Evolutionary conservation across 2,329 filamentous ascomycete genomes (phyloP), one percentile per base, ranked within the genome.

Genomic region (Fusarium sp.): DNA sequence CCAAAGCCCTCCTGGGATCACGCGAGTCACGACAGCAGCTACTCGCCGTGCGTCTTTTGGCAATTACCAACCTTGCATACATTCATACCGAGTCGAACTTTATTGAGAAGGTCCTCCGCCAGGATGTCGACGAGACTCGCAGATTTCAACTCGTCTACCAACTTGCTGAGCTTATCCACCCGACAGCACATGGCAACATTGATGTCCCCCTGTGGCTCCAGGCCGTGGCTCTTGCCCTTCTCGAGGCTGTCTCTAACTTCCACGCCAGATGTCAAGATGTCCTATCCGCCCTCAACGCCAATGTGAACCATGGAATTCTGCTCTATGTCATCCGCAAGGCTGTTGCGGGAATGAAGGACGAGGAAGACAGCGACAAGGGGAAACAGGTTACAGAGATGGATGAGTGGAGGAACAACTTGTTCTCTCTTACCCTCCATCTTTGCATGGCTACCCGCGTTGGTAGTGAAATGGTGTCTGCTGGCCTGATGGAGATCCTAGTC

Each of bases 301-400:
- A 96, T 76, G 96, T 98, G 40, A 98, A 97, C 77, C 97, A 99
- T 77, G 97, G 96, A 16, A 93, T 98, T 33, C 87, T 99, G 51
- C 92, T 98, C 75, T 98, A 98, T 79, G 90, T 98, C 74, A 92
- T 98, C 58, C 91, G 96, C 64, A 98, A 97, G 82, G 94, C 95
- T 11, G 93, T 98, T 66, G 92, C 92, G 20, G 93, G 95, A 72
- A 92, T 99, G 84, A 91, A 88, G 66, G 85, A 85, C 20, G 87
- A 91, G 67, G 85, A 86, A 57, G 66, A 74, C 7, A 80, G 85
- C 58, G 90, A 92, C 64, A 83, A 86, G 67, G 86, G 90, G 42
- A 87, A 89, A 24, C 88, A 91, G 72, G 87, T 89, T 65, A 89
- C 90, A n/a, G 89, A 91, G 67, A 87, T 91, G 68, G 94, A 98